phyloP scores from a whole-genome alignment of 2,329 filamentous ascomycete species.

The Aschersonia sp. region DNA sequence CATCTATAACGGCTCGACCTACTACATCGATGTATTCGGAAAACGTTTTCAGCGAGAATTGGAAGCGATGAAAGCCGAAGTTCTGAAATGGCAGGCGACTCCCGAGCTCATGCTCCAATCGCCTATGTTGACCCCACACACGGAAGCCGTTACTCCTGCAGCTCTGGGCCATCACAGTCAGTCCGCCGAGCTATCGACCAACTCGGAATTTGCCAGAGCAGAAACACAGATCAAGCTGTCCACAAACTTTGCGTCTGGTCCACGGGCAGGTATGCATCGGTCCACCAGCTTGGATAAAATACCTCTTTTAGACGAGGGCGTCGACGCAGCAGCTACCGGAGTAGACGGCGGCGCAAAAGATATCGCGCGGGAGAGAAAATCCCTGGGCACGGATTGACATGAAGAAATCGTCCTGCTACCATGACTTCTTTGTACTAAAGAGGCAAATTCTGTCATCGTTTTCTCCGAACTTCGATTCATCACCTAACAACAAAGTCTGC shows the following conservation, averaged over 20 bases:
- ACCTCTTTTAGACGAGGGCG: constrained; percentile 37
- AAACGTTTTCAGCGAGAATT: constrained; percentile 94
- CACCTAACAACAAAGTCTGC: too few relatives aligned
- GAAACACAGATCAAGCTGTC: background rate
- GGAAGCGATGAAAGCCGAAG: constrained; percentile 75
- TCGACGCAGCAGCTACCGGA: constrained; percentile 20
- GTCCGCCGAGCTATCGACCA: constrained; percentile 5
- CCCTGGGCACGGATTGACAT: constrained; percentile 1
- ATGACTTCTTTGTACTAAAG: too few relatives aligned
- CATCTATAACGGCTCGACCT: constrained; percentile 92
- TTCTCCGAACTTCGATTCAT: too few relatives aligned
- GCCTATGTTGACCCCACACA: constrained; percentile 16
- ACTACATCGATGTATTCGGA: constrained; percentile 96
- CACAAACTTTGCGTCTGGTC: constrained; percentile 6
- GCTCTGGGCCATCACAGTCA: constrained; percentile 6
- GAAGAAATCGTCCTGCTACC: background rate
- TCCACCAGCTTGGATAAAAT: constrained; percentile 35
- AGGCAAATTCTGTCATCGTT: too few relatives aligned
- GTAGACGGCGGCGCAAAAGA: constrained; percentile 30
- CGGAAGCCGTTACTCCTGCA: constrained; percentile 8
- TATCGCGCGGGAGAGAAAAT: constrained; percentile 31
- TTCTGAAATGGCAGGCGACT: constrained; percentile 69
- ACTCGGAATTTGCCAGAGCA: background rate
- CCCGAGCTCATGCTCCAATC: constrained; percentile 30
- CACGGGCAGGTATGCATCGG: constrained; percentile 9